Evolutionary conservation across 2,329 filamentous ascomycete genomes (phyloP).

Genomic region (Fusarium stilboides): DNA sequence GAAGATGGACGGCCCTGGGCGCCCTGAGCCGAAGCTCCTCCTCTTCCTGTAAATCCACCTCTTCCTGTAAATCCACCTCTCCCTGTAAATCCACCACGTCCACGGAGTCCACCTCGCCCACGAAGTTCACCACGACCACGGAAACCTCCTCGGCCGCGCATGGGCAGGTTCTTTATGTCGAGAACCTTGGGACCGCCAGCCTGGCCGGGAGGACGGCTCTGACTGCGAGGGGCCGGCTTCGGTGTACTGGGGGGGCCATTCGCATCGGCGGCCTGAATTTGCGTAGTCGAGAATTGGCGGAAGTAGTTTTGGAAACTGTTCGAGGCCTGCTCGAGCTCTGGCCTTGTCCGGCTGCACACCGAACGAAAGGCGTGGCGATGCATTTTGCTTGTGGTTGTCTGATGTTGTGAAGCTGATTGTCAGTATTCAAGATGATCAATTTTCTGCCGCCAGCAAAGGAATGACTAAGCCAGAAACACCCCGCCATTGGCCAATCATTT

Average conservation of each 20-base stretch:
- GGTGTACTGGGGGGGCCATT: slow-evolving; percentile 38
- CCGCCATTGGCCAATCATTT: slow-evolving; percentile 40
- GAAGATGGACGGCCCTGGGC: slow-evolving; percentile 25
- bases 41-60: slow-evolving; percentile 31
- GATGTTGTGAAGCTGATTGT: slow-evolving; percentile 36
- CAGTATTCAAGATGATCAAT: slow-evolving; percentile 37
- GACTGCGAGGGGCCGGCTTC: slow-evolving; percentile 45
- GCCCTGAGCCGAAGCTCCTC: slow-evolving; percentile 27
- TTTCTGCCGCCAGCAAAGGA: slow-evolving; percentile 33
- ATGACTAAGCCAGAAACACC: slow-evolving; percentile 46
- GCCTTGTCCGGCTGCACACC: slow-evolving; percentile 55
- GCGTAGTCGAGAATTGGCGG: slow-evolving; percentile 59
- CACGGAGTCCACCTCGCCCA: slow-evolving; percentile 27
- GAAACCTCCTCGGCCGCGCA: slow-evolving; percentile 41
- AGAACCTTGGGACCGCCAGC: slow-evolving; percentile 55
- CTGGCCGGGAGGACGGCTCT: slow-evolving; percentile 18
- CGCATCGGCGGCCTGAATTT: slow-evolving; percentile 52
- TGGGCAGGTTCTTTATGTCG: slow-evolving; percentile 57
- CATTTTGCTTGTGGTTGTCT: slow-evolving; percentile 52
- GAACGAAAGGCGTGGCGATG: slow-evolving; percentile 58
- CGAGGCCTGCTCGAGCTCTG: slow-evolving; percentile 53
- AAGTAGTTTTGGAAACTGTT: slow-evolving; percentile 54
- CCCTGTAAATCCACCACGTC: slow-evolving; percentile 25
- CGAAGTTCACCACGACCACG: slow-evolving; percentile 48
- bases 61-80: slow-evolving; percentile 33